Conservation (phyloP, 1,284 basidiomycete species). For the Sanghuangporus baumii region DNA sequence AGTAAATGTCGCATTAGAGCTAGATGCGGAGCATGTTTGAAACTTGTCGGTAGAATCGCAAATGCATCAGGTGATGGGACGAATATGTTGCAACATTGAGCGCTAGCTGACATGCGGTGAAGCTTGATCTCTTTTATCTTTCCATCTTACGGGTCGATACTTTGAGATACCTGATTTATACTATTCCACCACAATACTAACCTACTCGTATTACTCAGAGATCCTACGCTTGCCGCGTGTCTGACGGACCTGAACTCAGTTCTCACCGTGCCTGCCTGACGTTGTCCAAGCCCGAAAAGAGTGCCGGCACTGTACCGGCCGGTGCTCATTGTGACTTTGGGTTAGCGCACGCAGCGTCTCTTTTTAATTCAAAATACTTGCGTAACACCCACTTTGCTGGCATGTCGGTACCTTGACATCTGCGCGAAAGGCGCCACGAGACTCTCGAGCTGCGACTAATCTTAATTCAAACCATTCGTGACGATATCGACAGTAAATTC, state of each 20-base stretch:
- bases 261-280: not conserved
- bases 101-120: not conserved
- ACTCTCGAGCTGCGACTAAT: not conserved
- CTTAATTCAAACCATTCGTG: slow-evolving; percentile 11
- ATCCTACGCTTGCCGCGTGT: not conserved
- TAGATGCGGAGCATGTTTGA: slow-evolving; percentile 2
- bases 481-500: slow-evolving; percentile 5
- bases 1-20: not conserved
- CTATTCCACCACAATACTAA: not conserved
- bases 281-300: not conserved
- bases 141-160: not conserved
- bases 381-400: not conserved
- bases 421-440: slow-evolving; percentile 17
- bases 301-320: not conserved
- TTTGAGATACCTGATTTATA: not conserved
- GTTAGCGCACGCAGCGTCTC: not conserved
- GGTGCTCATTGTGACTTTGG: not conserved
- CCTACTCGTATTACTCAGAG: not conserved
- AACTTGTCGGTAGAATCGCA: not conserved
- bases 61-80: not conserved
- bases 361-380: not conserved
- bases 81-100: not conserved
- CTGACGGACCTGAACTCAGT: slow-evolving; percentile 5
- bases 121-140: not conserved
- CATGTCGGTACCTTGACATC: slow-evolving; percentile 13